Evolutionary conservation across 257 asterid species (phyloP).

Genomic region (Solanum sejunctum): DNA sequence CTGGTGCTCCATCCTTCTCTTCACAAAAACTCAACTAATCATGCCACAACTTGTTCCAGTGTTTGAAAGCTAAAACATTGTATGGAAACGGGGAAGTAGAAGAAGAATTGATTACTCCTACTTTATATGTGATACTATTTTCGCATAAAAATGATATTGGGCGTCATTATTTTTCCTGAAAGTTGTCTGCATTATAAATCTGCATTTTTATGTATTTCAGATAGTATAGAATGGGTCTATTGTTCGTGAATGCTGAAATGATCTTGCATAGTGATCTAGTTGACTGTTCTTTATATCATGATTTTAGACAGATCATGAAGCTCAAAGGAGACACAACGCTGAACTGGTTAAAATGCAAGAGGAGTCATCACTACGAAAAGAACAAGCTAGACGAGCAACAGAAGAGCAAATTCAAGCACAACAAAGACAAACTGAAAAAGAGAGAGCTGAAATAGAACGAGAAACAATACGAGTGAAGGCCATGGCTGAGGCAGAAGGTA

Average conservation of each 20-base stretch:
- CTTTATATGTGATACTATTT: not conserved
- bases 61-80: not conserved
- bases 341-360: constrained; percentile 94
- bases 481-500: constrained; percentile 91
- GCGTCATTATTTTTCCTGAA: not conserved
- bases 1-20: not conserved
- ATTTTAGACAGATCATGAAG: constrained; percentile 82
- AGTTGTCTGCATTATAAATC: not conserved
- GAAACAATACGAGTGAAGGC: constrained; percentile 87
- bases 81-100: not conserved
- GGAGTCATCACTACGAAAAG: constrained; percentile 75
- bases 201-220: not conserved
- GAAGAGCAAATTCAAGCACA: constrained; percentile 97
- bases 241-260: not conserved
- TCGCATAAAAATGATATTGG: not conserved
- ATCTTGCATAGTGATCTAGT: not conserved
- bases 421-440: constrained; percentile 79
- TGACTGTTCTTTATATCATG: constrained; percentile 1
- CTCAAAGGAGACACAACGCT: constrained; percentile 67
- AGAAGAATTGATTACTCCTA: not conserved
- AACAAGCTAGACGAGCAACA: constrained; percentile 84
- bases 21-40: not conserved
- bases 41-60: not conserved
- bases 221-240: not conserved
- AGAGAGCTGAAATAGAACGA: constrained; percentile 88